These are phyloP conservation scores for Chalciporus sp. DNA, from an alignment of 1,284 basidiomycete species.

Conservation along the genomic window DNA sequence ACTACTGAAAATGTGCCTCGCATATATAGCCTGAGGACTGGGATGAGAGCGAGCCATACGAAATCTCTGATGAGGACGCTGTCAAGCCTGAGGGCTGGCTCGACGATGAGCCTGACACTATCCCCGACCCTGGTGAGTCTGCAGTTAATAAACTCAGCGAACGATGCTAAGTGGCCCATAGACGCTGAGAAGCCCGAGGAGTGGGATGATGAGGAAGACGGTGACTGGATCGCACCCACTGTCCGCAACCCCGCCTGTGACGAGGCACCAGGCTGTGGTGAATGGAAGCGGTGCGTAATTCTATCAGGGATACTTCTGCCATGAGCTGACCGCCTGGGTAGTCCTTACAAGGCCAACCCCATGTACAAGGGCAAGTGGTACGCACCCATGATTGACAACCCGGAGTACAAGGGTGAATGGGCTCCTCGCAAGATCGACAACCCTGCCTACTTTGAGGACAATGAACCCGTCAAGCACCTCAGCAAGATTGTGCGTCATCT, in stretches of 20 bases:
- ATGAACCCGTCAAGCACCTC: slow-evolving; percentile 81
- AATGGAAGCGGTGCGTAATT: slow-evolving; percentile 73
- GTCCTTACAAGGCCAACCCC: slow-evolving; percentile 89
- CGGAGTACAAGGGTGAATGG: slow-evolving; percentile 97
- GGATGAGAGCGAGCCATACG: slow-evolving; percentile 93
- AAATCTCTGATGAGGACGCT: slow-evolving; percentile 87
- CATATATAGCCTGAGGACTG: slow-evolving; percentile 80
- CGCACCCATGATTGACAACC: slow-evolving; percentile 93
- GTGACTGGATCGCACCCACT: slow-evolving; percentile 94
- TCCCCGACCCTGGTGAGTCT: slow-evolving; percentile 82
- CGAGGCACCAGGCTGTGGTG: slow-evolving; percentile 91
- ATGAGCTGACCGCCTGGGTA: slow-evolving; percentile 30
- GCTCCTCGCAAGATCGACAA: slow-evolving; percentile 90
- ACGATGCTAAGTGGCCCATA: slow-evolving; percentile 25
- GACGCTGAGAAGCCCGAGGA: slow-evolving; percentile 97
- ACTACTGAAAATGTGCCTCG: not conserved
- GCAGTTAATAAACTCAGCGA: not conserved
- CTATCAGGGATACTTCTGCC: not conserved
- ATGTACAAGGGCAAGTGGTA: slow-evolving; percentile 96
- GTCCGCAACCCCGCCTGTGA: slow-evolving; percentile 90
- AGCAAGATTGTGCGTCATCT: slow-evolving; percentile 69
- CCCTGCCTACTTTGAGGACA: slow-evolving; percentile 91
- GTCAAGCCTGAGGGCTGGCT: slow-evolving; percentile 95
- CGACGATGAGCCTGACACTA: slow-evolving; percentile 79
- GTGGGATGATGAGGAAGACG: slow-evolving; percentile 99